phyloP scores from a whole-genome alignment of 768 basidiomycete species.

The Russula dissimulans region DNA sequence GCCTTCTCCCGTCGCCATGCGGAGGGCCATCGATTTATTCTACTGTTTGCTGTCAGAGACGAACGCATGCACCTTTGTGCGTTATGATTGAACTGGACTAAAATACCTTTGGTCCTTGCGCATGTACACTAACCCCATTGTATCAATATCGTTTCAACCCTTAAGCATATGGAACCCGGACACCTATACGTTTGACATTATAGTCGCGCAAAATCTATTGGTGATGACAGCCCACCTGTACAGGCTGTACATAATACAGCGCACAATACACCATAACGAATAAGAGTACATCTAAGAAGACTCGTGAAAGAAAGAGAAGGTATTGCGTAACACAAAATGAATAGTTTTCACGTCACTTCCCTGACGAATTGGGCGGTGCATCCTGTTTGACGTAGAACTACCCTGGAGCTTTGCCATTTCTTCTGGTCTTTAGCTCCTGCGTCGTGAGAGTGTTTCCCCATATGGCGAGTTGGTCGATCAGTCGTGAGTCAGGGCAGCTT shows the following conservation, averaged over 20 bases:
- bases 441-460: not conserved
- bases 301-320: not conserved
- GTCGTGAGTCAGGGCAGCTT: not conserved
- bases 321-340: not conserved
- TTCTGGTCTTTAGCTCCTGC: not conserved
- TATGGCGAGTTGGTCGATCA: not conserved
- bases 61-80: constrained; percentile 57
- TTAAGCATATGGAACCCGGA: not conserved
- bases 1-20: constrained; percentile 49
- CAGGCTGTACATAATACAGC: too few relatives aligned
- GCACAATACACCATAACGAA: too few relatives aligned
- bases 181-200: too few relatives aligned
- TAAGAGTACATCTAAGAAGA: not conserved
- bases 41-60: constrained; percentile 61
- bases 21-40: constrained; percentile 53
- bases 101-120: not conserved
- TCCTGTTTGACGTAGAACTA: not conserved
- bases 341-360: not conserved
- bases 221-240: too few relatives aligned
- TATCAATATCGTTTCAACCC: not conserved
- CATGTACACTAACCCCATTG: not conserved
- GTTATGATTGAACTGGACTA: not conserved
- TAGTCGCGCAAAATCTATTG: too few relatives aligned
- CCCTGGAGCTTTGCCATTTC: not conserved
- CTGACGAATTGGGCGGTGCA: not conserved